Conservation (phyloP, 2,329 filamentous ascomycete genomes). For the Ophiocordyceps camponoti-floridani region DNA sequence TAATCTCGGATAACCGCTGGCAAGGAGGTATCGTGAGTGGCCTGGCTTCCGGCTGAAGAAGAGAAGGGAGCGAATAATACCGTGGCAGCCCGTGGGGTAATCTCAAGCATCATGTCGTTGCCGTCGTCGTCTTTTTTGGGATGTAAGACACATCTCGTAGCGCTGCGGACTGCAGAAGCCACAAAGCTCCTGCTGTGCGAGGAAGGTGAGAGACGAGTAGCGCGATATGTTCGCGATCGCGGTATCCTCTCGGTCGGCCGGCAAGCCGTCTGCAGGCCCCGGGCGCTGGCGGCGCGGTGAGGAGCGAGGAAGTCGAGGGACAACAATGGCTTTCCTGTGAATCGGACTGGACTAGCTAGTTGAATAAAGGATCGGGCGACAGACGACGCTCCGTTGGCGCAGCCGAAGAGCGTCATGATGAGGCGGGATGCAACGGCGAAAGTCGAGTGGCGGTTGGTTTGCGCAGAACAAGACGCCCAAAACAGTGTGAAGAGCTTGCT, state of each 20-base stretch:
- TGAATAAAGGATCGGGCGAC: slow-evolving; percentile 22
- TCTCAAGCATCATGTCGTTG: slow-evolving; percentile 65
- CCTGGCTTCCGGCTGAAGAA: too few relatives aligned
- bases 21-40: not conserved
- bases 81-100: slow-evolving; percentile 67
- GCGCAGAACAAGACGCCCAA: not conserved
- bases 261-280: not conserved
- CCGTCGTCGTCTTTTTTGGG: slow-evolving; percentile 68
- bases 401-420: slow-evolving; percentile 18
- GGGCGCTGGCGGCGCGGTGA: slow-evolving; percentile 4
- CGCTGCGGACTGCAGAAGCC: slow-evolving; percentile 14
- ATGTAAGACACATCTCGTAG: slow-evolving; percentile 42
- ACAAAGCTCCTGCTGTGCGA: slow-evolving; percentile 15
- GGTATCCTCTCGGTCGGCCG: not conserved
- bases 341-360: slow-evolving; percentile 15
- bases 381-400: slow-evolving; percentile 17
- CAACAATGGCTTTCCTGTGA: slow-evolving; percentile 3
- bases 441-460: not conserved
- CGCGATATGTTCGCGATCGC: not conserved
- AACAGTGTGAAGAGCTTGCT: not conserved
- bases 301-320: slow-evolving; percentile 24
- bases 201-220: not conserved
- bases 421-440: not conserved
- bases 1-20: slow-evolving; percentile 64
- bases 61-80: slow-evolving; percentile 23